These are phyloP conservation scores for Plasmodium fragile DNA, from an alignment of 169 alveolate genomes.

Conservation along the genomic window DNA sequence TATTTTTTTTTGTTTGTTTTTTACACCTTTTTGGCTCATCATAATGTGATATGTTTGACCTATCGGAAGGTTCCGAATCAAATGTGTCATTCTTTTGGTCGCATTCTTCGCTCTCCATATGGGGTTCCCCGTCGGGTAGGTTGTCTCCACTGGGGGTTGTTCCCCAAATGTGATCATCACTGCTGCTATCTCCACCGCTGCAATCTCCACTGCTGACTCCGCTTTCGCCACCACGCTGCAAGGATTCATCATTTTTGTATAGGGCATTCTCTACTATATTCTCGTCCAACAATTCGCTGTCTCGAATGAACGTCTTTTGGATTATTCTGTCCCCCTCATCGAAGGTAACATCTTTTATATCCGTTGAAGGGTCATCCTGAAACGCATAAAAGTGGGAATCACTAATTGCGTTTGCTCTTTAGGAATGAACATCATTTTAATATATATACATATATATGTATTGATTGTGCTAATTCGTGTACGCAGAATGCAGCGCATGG, in stretches of 20 bases:
- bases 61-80: background rate
- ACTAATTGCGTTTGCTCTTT: background rate
- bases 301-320: conserved; percentile 45
- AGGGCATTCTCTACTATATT: conserved; percentile 48
- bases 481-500: background rate
- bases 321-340: conserved; percentile 20
- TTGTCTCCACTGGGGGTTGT: background rate
- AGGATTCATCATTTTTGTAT: conserved; percentile 24
- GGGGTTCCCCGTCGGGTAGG: background rate
- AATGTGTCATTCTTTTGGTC: background rate
- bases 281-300: conserved; percentile 22
- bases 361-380: conserved; percentile 24
- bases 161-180: background rate
- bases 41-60: background rate
- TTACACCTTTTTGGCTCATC: background rate
- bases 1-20: background rate
- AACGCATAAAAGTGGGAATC: background rate
- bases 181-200: background rate
- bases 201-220: background rate
- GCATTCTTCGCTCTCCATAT: too few relatives aligned
- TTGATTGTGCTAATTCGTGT: background rate
- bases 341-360: conserved; percentile 25
- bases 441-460: too few relatives aligned
- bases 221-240: background rate
- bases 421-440: background rate